Conservation (phyloP, 148 eudicot genomes). For the Camellia sinensis region DNA sequence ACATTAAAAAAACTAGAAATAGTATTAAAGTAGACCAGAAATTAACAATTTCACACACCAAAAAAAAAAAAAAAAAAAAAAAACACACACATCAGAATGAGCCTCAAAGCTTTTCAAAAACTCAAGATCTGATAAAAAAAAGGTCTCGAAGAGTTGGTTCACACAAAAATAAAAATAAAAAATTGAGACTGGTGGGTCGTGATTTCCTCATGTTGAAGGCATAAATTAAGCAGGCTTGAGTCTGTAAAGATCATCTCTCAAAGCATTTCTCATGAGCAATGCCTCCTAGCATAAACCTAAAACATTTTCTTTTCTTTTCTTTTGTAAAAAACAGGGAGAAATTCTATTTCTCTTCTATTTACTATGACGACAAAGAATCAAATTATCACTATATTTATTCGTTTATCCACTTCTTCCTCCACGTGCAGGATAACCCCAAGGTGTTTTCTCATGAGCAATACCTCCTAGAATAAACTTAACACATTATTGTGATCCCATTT, state of each 20-base stretch:
- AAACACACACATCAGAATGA: conserved; percentile 24
- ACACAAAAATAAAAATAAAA: background rate
- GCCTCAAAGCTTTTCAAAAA: conserved; percentile 4
- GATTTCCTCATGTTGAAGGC: background rate
- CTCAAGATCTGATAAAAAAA: background rate
- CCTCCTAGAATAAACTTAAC: background rate
- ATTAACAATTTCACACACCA: background rate
- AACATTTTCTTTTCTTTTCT: no score
- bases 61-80: background rate
- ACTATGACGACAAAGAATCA: no score
- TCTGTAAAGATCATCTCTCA: background rate
- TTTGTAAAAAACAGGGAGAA: no score
- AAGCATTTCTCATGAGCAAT: background rate
- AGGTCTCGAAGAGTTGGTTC: background rate
- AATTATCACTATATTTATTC: no score
- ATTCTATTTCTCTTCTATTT: no score
- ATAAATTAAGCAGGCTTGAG: background rate
- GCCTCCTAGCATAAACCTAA: background rate
- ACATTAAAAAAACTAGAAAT: background rate
- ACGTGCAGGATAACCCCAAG: background rate
- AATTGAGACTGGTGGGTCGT: no score
- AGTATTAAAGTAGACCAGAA: background rate
- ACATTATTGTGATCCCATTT: background rate
- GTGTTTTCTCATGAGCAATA: background rate
- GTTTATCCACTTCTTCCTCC: no score